phyloP scores from a whole-genome alignment of 176 grass and related monocot genomes.

The Avena sativa region DNA sequence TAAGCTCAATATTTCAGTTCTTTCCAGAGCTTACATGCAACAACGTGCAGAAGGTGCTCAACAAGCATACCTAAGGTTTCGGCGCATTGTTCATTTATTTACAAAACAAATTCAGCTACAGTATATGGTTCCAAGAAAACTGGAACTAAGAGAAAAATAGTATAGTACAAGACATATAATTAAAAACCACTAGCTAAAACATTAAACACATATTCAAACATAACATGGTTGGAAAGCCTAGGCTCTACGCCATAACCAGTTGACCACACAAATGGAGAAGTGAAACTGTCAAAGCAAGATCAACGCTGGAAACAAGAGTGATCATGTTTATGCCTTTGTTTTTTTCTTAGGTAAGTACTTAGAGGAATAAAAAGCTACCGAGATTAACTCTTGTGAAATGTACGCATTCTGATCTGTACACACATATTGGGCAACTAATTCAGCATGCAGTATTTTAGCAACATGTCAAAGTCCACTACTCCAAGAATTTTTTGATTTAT shows the following conservation, averaged over 20 bases:
- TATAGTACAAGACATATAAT: not conserved
- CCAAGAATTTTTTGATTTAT: not conserved
- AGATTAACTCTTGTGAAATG: not conserved
- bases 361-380: not conserved
- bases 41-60: slow-evolving; percentile 74
- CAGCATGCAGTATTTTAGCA: not conserved
- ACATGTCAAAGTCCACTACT: not conserved
- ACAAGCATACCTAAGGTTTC: slow-evolving; percentile 78
- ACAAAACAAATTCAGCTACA: slow-evolving; percentile 8
- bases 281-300: not conserved
- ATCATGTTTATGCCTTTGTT: not conserved
- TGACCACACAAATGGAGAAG: not conserved
- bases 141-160: slow-evolving; percentile 12
- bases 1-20: slow-evolving; percentile 92
- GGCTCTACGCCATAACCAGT: not conserved
- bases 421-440: not conserved
- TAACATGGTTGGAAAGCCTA: not conserved
- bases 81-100: slow-evolving; percentile 56
- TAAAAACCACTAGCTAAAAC: not conserved
- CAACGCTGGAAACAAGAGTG: not conserved
- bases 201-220: slow-evolving; percentile 19
- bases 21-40: slow-evolving; percentile 95
- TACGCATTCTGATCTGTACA: not conserved
- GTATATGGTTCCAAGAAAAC: not conserved
- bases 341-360: not conserved